Evolutionary conservation across 192 early-diverging fungal genomes (phyloP), one percentile per base, ranked within the genome.

Genomic region (Podila epigama): DNA sequence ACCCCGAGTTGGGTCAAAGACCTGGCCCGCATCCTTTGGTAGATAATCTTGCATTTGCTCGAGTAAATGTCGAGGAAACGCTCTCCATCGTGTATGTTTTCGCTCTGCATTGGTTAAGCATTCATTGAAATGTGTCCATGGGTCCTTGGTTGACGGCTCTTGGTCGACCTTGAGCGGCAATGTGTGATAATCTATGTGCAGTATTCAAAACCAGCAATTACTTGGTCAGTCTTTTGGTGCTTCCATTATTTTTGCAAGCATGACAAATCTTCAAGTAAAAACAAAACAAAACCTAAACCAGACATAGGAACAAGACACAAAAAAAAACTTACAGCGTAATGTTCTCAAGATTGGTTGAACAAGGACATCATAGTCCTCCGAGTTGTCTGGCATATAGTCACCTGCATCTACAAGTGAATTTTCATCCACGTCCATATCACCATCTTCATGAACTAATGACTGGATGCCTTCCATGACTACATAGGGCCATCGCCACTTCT

Each of bases 401-500:
- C 39, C 34, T 22, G 70, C 55, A 4, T 25, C 29, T 25, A 56
- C 36, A 0, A 65, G 31, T 1, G 39, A 9, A 5, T 36, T 12
- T 8, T 53, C 33, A 25, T 15, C 12, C 8, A 32, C 8, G 25
- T 34, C 7, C 10, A 39, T 40, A 4, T 22, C 22, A 13, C 27
- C 3, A 7, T 42, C 25, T n/a, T n/a, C 29, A 29, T 16, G 10
- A 3, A 8, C 31, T 20, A 25, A 34, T 34, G 20, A 4, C 1
- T 35, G 29, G n/a, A 39, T 18, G 3, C 39, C 39, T 27, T 70
- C 69, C 4, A 50, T 71, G 12, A 82, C 27, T 18, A 82, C 61
- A 48, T 64, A 82, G 4, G 80, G 80, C 69, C 80, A 71, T 8
- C 50, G 64, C 72, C 75, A 82, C n/a, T 63, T 51, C 31, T 22